Base-by-base conservation (phyloP, 1,139 yeast genomes). In the Yamadazyma dendronema region DNA sequence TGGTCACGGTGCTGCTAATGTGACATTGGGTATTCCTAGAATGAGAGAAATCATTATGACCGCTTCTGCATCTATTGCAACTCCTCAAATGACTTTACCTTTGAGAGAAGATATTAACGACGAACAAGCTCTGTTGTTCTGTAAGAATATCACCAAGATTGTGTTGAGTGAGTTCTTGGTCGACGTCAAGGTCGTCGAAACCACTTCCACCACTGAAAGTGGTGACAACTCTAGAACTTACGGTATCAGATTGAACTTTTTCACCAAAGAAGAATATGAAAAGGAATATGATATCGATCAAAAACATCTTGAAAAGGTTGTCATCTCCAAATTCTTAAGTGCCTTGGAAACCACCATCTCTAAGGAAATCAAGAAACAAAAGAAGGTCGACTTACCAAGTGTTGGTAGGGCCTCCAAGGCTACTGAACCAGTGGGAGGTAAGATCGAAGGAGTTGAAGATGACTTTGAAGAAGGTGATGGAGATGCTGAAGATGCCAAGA, bases 1-100 rank as follows among this genome's bases (percentile, higher is more conserved):
- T 52, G 99, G 99, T 62, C 98, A 94, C 70, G 99, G 99, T 79
- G 99, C 98, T 41, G 98, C 98, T 35, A 94, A 94, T 65, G 99
- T 94, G 50, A 94, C 99, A 1, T 77, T 94, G 57, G 99, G 99
- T 84, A 94, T 94, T 59, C 99, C 99, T 34, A 96, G 99, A 80
- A 84, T 94, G 90, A 84, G 99, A 79, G 99, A 94, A 78, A 94
- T 94, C 59, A 90, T 94, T 59, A 94, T 94, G 98, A 94, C 98
- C 13, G 99, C 98, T 9, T 87, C 96, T 41, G 81, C 96, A 15
- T 71, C 86, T 39, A 94, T 94, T 56, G 88, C 89, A 69, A 94
- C 99, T 10, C 99, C 99, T 36, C 97, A 92, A 67, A 94, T 94
- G 98, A 82, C 94, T 3, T 72, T 94, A 53, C 97, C 97, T 28